A percentile compares a stretch with the other conserved stretches of the same genome.
phyloP scores from a whole-genome alignment of 768 basidiomycete species.

The Suillus sp. region DNA sequence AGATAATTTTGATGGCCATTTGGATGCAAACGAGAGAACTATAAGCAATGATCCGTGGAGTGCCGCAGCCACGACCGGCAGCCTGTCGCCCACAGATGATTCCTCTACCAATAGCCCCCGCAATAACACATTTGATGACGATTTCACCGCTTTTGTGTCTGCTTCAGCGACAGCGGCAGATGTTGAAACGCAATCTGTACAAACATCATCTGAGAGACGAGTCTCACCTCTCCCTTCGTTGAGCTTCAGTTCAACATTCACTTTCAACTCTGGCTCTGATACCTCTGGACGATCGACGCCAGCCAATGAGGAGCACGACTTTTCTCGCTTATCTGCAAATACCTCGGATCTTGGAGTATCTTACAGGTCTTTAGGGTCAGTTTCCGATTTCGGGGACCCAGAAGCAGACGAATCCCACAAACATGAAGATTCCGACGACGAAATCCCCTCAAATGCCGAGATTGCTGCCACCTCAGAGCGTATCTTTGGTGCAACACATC shows the following conservation, averaged over 20 bases:
- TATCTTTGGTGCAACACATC: constrained; percentile 46
- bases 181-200: constrained; percentile 7
- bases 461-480: constrained; percentile 48
- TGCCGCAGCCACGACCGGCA: constrained; percentile 34
- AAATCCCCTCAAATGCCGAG: constrained; percentile 51
- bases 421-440: constrained; percentile 23
- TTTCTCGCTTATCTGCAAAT: constrained; percentile 22
- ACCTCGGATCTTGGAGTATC: constrained; percentile 21
- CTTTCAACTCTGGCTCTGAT: constrained; percentile 22
- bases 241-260: constrained; percentile 32
- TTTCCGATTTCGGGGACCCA: constrained; percentile 57
- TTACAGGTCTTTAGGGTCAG: constrained; percentile 59
- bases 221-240: constrained; percentile 17
- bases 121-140: constrained; percentile 63
- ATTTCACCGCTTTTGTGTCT: constrained; percentile 76
- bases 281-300: constrained; percentile 30
- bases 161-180: constrained; percentile 40
- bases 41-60: constrained; percentile 43
- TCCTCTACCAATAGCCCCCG: constrained; percentile 35
- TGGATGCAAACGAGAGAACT: constrained; percentile 19
- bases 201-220: constrained; percentile 8
- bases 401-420: constrained; percentile 35
- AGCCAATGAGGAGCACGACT: constrained; percentile 23
- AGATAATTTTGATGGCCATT: constrained; percentile 28
- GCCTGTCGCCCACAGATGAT: constrained; percentile 24